Conservation (phyloP, 305 asterid species). For the Fraxinus platypoda region DNA sequence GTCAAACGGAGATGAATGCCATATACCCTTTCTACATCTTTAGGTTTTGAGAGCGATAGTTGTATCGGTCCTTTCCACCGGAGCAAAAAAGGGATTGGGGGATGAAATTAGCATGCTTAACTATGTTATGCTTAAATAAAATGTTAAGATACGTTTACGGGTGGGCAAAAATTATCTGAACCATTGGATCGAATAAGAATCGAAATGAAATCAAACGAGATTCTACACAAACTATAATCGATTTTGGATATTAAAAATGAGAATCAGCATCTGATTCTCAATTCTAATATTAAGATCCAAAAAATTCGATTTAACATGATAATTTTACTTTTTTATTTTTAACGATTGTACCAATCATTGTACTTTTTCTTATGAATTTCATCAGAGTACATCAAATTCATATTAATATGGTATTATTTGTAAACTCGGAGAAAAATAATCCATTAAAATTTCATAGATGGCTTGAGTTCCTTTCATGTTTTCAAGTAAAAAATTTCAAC, state of each 20-base stretch:
- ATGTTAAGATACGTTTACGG: too few relatives aligned
- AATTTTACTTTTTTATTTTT: too few relatives aligned
- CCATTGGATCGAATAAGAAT: too few relatives aligned
- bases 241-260: too few relatives aligned
- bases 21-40: too few relatives aligned
- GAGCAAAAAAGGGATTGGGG: not conserved
- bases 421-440: not conserved
- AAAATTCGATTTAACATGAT: not conserved
- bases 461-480: not conserved
- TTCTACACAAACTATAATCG: not conserved
- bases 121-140: not conserved
- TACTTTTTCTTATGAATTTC: not conserved
- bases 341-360: not conserved
- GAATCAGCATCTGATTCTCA: not conserved
- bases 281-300: not conserved
- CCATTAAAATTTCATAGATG: not conserved
- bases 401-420: not conserved
- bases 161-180: not conserved
- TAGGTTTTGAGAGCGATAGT: not conserved
- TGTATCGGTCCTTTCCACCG: not conserved
- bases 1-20: too few relatives aligned
- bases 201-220: not conserved
- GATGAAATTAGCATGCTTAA: not conserved
- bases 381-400: not conserved
- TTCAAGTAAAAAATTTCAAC: not conserved